Evolutionary conservation across 805 yeast species (phyloP), one percentile per base, ranked within the genome.

Genomic region (Cyberlindnera maritima): DNA sequence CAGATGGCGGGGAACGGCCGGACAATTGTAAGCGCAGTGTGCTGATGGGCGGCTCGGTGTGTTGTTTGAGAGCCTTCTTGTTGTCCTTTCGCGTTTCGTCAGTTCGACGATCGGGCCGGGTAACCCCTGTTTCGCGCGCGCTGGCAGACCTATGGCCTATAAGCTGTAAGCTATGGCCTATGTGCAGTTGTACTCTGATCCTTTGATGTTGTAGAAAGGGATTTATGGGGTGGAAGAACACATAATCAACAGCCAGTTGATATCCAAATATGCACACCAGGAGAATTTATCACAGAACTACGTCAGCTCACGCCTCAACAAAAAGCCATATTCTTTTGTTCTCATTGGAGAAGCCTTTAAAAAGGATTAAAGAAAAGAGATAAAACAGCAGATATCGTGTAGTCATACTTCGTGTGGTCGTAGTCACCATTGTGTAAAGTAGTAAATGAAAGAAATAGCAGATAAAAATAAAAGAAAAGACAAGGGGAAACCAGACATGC

Each of bases 81-180:
- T 47, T 47, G 47, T 47, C 50, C 50, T 47, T 47, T 47, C 50
- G 50, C 50, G 50, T 36, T 39, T 23, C 13, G 26, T 20, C 21
- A 29, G 13, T 36, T 31, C 35, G 32, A 17, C 32, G 32, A 37
- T 17, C 25, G 4, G 32, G 39, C 35, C 38, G 44, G 44, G 44
- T 41, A 41, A 41, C 39, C 38, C 21, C 25, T 21, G 13, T n/a
- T n/a, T n/a, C n/a, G n/a, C n/a, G n/a, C n/a, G n/a, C n/a, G n/a
- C n/a, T n/a, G n/a, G n/a, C n/a, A n/a, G n/a, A n/a, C n/a, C n/a
- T n/a, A n/a, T n/a, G n/a, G n/a, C n/a, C n/a, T n/a, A n/a, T n/a
- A n/a, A n/a, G n/a, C n/a, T n/a, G n/a, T n/a, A n/a, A n/a, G n/a
- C n/a, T n/a, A n/a, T n/a, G n/a, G n/a, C n/a, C n/a, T n/a, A n/a